Evolutionary conservation across 176 grass and related monocot species (phyloP).

Genomic region (Eragrostis curvula): DNA sequence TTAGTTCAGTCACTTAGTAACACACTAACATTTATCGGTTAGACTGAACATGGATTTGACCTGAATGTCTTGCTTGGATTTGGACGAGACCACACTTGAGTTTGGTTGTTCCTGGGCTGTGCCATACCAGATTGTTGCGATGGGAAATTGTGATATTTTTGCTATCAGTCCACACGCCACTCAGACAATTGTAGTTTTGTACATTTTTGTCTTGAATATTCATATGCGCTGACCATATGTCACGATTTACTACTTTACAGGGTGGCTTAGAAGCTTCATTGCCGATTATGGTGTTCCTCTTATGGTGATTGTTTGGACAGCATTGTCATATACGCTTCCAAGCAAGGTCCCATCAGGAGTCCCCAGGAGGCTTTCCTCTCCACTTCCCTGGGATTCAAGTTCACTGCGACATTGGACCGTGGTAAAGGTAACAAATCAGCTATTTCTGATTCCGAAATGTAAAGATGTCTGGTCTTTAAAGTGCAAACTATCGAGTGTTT

Average conservation of each 20-base stretch:
- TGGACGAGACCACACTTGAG: neutral
- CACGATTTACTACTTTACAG: conserved; percentile 49
- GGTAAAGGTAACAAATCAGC: conserved; percentile 56
- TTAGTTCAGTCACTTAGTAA: neutral
- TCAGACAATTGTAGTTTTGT: neutral
- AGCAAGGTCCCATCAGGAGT: conserved; percentile 67
- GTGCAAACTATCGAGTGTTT: neutral
- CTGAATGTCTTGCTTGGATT: neutral
- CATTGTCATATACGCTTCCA: conserved; percentile 74
- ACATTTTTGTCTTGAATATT: neutral
- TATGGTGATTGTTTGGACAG: conserved; percentile 94
- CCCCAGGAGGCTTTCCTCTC: conserved; percentile 78
- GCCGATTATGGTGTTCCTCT: conserved; percentile 91
- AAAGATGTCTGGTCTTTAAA: neutral
- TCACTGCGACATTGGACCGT: conserved; percentile 81
- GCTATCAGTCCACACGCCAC: neutral
- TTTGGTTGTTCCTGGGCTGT: neutral
- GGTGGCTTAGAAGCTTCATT: conserved; percentile 83
- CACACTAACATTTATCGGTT: neutral
- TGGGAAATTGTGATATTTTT: neutral
- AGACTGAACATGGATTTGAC: neutral
- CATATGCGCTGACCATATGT: conserved; percentile 15
- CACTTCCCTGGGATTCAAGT: conserved; percentile 85
- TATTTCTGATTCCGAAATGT: neutral
- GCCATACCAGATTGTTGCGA: neutral